phyloP scores from a whole-genome alignment of 164 flowering plant species.

The Liquidambar formosana region DNA sequence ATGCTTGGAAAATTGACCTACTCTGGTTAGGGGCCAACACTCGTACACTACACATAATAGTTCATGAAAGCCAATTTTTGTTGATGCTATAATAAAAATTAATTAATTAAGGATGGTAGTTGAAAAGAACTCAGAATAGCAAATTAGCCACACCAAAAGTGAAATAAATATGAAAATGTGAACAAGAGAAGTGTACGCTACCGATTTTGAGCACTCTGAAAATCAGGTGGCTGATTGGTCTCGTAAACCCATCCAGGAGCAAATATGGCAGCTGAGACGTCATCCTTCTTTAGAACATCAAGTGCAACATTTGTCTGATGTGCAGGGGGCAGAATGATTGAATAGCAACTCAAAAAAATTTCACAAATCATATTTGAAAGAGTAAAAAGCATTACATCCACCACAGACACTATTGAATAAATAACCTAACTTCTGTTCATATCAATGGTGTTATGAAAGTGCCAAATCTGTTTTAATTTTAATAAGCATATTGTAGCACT shows the following conservation, averaged over 20 bases:
- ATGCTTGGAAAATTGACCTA: neutral
- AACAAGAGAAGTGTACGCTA: slow-evolving; percentile 20
- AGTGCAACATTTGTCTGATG: slow-evolving; percentile 76
- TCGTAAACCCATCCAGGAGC: slow-evolving; percentile 98
- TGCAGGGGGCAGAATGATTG: slow-evolving; percentile 1
- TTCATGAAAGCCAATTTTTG: neutral
- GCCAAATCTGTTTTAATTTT: too few species aligned
- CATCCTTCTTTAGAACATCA: slow-evolving; percentile 63
- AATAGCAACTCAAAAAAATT: neutral
- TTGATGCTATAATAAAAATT: neutral
- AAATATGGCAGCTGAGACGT: slow-evolving; percentile 91
- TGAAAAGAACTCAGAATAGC: neutral
- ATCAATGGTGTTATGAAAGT: too few species aligned
- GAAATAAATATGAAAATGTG: neutral
- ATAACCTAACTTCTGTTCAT: too few species aligned
- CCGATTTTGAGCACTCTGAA: slow-evolving; percentile 83
- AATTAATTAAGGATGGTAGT: too few species aligned
- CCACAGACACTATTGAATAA: too few species aligned
- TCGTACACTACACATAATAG: neutral
- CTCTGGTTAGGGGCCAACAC: neutral
- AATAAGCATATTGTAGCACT: too few species aligned
- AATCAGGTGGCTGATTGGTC: slow-evolving; percentile 74
- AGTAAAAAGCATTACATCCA: too few species aligned
- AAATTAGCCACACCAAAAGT: neutral
- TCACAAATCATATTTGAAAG: neutral